phyloP scores from a whole-genome alignment of 108 stramenopile genomes.

The Cyclotella sp. region DNA sequence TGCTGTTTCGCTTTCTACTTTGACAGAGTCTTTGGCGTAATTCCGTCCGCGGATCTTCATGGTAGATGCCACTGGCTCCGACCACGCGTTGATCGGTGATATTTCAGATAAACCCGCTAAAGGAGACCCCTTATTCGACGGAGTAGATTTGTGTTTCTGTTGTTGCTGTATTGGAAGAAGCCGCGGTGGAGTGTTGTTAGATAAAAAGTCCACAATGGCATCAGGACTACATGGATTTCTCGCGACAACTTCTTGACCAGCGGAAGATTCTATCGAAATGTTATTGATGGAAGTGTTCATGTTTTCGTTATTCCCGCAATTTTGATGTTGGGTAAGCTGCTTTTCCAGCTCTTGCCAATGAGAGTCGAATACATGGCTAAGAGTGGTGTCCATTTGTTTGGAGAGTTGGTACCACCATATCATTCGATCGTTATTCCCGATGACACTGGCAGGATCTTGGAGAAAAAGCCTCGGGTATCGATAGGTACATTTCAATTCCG shows the following conservation, averaged over 20 bases:
- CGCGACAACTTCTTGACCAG: background rate
- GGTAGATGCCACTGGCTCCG: conserved; percentile 44
- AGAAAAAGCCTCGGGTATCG: conserved; percentile 33
- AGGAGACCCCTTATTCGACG: background rate
- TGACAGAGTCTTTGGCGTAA: conserved; percentile 40
- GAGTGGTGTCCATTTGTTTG: conserved; percentile 30
- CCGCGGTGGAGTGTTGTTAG: background rate
- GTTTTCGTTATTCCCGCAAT: background rate
- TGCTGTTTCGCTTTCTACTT: conserved; percentile 31
- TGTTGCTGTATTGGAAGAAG: background rate
- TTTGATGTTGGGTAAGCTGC: background rate
- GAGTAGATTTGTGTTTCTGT: background rate
- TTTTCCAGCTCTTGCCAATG: conserved; percentile 10
- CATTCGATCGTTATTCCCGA: background rate
- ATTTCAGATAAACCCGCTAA: conserved; percentile 1
- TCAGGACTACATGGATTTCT: conserved; percentile 8
- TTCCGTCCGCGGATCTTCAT: conserved; percentile 40
- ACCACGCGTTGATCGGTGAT: conserved; percentile 43
- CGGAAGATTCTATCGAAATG: background rate
- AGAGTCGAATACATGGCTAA: conserved; percentile 24
- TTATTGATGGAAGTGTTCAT: conserved; percentile 4
- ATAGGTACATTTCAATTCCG: conserved; percentile 33
- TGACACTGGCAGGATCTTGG: conserved; percentile 26
- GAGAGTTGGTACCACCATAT: conserved; percentile 36
- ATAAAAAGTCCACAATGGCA: conserved; percentile 20